Evolutionary conservation across 2,329 filamentous ascomycete species (phyloP), one percentile per base, ranked within the genome.

Genomic region (Penicillium rolfsii): DNA sequence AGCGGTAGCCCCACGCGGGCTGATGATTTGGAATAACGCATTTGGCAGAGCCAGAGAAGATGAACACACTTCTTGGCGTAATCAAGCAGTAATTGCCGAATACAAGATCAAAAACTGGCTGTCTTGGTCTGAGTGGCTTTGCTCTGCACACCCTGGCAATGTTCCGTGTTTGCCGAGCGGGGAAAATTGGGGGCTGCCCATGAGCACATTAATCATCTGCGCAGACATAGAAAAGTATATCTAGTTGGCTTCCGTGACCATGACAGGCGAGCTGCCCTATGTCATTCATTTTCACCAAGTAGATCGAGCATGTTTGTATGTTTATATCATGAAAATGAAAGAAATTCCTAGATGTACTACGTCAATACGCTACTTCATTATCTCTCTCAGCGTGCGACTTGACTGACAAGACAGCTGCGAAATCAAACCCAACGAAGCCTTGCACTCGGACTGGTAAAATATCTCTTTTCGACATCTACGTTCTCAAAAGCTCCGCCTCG

Each of bases 21-120:
- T 46, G 43, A 46, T 28, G 43, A 46, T 46, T 46, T 46, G 43
- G 43, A 46, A 46, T 46, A 46, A 46, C 14, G 24, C 26, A n/a
- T 48, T n/a, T n/a, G 24, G 24, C 9, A 30, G 16, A 48, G 22
- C 19, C 16, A 30, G 14, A 16, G 8, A 16, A 4, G 5, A 16
- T 30, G 4, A 30, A n/a, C 5, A 48, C 24, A 8, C 45, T 48
- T 48, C 45, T 48, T 48, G 26, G 45, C 45, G 45, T 48, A 48
- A 48, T 26, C 45, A 5, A 2, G 4, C 35, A 28, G 45, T 1
- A 30, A 33, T 11, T 33, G 8, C 45, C 14, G 14, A 7, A 9
- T 22, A 22, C 19, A 8, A 43, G 4, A 9, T 43, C 36, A 8
- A 6, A 16, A 6, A 14, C n/a, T 40, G 16, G 36, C 36, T 33